Base-by-base conservation (phyloP, 2,329 filamentous ascomycete genomes). In the Fusarium tjaetaba region DNA sequence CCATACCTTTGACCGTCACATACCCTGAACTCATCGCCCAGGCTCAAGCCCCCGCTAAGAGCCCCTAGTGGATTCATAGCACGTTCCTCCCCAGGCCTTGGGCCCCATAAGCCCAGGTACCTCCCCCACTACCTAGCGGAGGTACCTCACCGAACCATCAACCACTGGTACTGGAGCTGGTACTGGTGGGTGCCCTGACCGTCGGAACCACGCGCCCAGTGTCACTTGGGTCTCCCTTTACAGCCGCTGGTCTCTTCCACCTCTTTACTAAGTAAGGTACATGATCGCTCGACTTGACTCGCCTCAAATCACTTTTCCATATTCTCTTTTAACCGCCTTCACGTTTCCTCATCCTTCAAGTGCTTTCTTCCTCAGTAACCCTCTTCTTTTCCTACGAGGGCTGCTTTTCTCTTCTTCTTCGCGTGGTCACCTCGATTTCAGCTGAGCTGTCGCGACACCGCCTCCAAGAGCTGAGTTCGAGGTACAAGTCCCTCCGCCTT, bases 161-260 rank as follows among this genome's bases (percentile, higher is more conserved):
- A 43, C 42, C 52, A 59, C 60, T 38, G 34, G 48, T 26, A 18
- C 26, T 46, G 43, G 43, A 46, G 43, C 43, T 51, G 30, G 30
- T 20, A 16, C 34, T 38, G 34, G 22, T 15, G 42, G 52, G 42
- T 32, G 46, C 59, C 60, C 49, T 72, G 70, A 71, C 70, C 65
- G 61, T 56, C 57, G 51, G 57, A 45, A 58, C 51, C 71, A 73
- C 71, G 71, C 71, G 71, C 71, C 61, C 58, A 68, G 66, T 71
- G 71, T 74, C 71, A 73, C 61, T 73, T 59, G 65, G 55, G 41
- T 34, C 66, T 62, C 63, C 61, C 46, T 65, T 68, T 42, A 42
- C n/a, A 58, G 30, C 20, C 55, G 55, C 48, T 55, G 52, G 58
- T 51, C 59, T 42, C 62, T 60, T 68, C 20, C 51, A 55, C 38